These are phyloP conservation scores for Phaffomyces opuntiae DNA, from an alignment of 805 yeast genomes.

Conservation along the genomic window DNA sequence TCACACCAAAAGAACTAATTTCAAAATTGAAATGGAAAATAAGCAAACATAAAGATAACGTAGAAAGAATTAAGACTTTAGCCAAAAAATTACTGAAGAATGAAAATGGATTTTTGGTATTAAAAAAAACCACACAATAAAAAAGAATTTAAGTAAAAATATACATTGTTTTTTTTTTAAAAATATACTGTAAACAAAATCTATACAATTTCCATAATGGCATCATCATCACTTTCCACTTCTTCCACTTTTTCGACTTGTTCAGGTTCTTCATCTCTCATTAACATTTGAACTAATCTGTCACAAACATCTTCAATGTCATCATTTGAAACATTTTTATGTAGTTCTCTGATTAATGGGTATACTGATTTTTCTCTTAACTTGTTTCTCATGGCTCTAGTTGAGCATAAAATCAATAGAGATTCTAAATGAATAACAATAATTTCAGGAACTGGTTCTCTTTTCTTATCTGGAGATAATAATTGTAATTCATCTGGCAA, in stretches of 20 bases:
- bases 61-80: conserved; percentile 47
- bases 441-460: conserved; percentile 67
- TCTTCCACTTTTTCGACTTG: conserved; percentile 35
- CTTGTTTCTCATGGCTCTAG: conserved; percentile 63
- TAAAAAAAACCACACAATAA: conserved; percentile 5
- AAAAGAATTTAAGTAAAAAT: neutral
- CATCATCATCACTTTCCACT: conserved; percentile 27
- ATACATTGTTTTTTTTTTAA: neutral
- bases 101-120: conserved; percentile 27
- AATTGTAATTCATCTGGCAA: conserved; percentile 86
- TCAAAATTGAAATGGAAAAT: conserved; percentile 55
- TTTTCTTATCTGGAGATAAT: conserved; percentile 62
- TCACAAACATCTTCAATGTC: conserved; percentile 66
- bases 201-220: conserved; percentile 31
- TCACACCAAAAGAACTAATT: conserved; percentile 58
- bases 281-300: conserved; percentile 78
- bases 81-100: conserved; percentile 52
- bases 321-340: conserved; percentile 45
- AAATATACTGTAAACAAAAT: neutral
- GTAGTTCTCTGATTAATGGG: conserved; percentile 80
- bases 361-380: conserved; percentile 80
- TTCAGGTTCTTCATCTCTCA: conserved; percentile 77
- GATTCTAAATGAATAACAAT: conserved; percentile 72
- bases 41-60: conserved; percentile 56
- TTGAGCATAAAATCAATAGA: conserved; percentile 70